Conservation (phyloP, 768 basidiomycete species). For the Cubamyces lactineus region DNA sequence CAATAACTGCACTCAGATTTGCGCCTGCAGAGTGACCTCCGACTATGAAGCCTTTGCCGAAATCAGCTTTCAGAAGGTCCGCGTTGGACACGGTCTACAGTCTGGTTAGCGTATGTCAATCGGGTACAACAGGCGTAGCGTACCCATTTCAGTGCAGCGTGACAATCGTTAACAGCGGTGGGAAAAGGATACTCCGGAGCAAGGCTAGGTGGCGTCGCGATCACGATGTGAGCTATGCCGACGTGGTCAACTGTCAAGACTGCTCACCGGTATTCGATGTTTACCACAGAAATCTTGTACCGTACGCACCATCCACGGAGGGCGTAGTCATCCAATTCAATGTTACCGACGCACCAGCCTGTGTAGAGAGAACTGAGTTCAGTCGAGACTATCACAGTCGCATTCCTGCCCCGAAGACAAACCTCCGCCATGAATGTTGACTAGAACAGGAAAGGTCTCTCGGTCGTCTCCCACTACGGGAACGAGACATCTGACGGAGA, state of each 20-base stretch:
- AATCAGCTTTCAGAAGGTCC: slow-evolving; percentile 17
- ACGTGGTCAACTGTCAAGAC: too few relatives aligned
- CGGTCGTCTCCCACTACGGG: neutral
- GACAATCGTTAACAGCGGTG: slow-evolving; percentile 27
- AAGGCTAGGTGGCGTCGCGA: slow-evolving; percentile 15
- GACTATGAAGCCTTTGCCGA: slow-evolving; percentile 32
- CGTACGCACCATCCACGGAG: slow-evolving; percentile 26
- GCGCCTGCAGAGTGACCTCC: slow-evolving; percentile 33
- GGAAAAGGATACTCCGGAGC: slow-evolving; percentile 34
- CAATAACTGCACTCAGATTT: slow-evolving; percentile 29
- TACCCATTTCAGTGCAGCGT: slow-evolving; percentile 32
- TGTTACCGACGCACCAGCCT: slow-evolving; percentile 17
- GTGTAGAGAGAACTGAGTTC: neutral
- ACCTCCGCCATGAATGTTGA: slow-evolving; percentile 25
- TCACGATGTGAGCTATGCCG: too few relatives aligned
- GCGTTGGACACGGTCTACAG: slow-evolving; percentile 20
- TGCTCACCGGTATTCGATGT: slow-evolving; percentile 14
- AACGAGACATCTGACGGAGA: neutral
- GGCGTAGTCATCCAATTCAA: slow-evolving; percentile 26
- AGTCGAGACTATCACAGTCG: too few relatives aligned
- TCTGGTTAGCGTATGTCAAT: neutral
- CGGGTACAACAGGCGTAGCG: neutral
- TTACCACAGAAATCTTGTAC: slow-evolving; percentile 27
- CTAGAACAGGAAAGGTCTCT: slow-evolving; percentile 12
- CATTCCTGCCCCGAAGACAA: neutral